These are phyloP conservation scores for Letharia lupina DNA, from an alignment of 495 filamentous ascomycete genomes.

Conservation along the genomic window DNA sequence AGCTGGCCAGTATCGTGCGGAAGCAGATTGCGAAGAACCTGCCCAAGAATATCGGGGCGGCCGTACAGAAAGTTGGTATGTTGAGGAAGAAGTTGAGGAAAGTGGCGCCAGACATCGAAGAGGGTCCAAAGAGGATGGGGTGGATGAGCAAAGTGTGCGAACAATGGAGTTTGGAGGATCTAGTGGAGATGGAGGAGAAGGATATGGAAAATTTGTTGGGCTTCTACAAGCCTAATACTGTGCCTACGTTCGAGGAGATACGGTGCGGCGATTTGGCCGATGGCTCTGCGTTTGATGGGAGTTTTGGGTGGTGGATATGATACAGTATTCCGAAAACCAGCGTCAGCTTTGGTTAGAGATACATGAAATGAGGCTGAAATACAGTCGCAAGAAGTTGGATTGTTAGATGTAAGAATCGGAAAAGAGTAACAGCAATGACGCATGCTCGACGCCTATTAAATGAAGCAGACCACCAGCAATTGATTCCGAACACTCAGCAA, in stretches of 20 bases:
- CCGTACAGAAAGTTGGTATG: conserved; percentile 73
- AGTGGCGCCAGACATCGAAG: conserved; percentile 59
- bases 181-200: conserved; percentile 72
- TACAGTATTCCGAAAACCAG: neutral
- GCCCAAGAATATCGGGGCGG: conserved; percentile 67
- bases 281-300: conserved; percentile 29
- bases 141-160: conserved; percentile 95
- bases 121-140: conserved; percentile 84
- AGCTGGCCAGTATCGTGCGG: conserved; percentile 78
- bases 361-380: neutral
- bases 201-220: conserved; percentile 73
- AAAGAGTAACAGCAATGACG: neutral
- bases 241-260: conserved; percentile 37
- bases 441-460: neutral
- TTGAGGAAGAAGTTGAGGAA: conserved; percentile 70
- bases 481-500: neutral
- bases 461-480: neutral
- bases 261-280: conserved; percentile 22
- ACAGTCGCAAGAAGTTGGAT: neutral
- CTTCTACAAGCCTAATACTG: conserved; percentile 51
- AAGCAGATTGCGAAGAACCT: conserved; percentile 70
- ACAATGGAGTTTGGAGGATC: conserved; percentile 72
- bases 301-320: conserved; percentile 31
- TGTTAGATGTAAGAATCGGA: neutral
- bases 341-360: neutral